Base-by-base conservation (phyloP, 2,329 filamentous ascomycete species). In the Alternaria ventricosa region DNA sequence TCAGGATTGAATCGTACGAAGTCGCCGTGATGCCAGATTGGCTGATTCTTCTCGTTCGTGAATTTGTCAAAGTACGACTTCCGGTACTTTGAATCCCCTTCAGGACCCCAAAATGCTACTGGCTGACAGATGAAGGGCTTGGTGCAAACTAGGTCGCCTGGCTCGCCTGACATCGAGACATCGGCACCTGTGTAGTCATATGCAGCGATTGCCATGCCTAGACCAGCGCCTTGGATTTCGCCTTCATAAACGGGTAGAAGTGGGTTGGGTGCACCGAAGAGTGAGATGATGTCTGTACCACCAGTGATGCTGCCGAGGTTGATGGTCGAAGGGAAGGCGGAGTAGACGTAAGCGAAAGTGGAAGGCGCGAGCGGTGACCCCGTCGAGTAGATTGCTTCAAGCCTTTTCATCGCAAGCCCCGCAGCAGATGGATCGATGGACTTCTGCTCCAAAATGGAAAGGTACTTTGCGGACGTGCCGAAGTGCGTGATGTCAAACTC, bases 251-350 rank as follows among this genome's bases (percentile, higher is more conserved):
- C 84, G 10, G 84, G 83, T 8, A 81, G 71, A 5, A 86, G 76
- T 1, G 83, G 84, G 59, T 91, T 95, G 0, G 94, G 92, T 0
- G 93, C 90, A 46, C 94, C 95, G 74, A 98, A 99, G 33, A 98
- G 88, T 1, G 94, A 97, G 68, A 98, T 93, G 72, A 98, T 98
- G 78, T 99, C 96, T 4, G 95, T 98, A 54, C 95, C 96, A 41
- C 96, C 96, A 0, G 95, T 98, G 75, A 99, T 98, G 60, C 92
- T 96, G 53, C 90, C 93, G 8, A 98, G 88, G 79, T 97, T 95
- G 69, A 98, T 85, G n/a, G 87, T 84, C 0, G 87, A 75, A 2
- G 94, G 93, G 75, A 98, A 96, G 1, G 91, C 91, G 25, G 87
- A 83, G 82, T 98, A 97, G 57, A 97, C 89, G 75, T 96, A 98